Base-by-base conservation (phyloP, 176 grass and related monocot species). In the Miscanthus lutarioriparius region DNA sequence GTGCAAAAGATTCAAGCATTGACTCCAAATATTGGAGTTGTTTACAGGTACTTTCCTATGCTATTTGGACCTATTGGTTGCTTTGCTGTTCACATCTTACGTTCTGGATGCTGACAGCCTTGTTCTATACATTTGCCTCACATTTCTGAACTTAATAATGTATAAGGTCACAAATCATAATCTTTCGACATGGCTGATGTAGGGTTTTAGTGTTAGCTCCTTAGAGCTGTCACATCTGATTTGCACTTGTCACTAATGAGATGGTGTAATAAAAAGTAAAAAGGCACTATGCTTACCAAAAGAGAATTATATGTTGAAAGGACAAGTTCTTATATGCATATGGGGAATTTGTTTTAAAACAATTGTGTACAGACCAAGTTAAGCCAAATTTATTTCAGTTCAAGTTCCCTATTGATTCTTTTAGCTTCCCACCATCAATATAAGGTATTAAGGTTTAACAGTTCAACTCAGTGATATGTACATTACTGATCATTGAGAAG, bases 1-100 rank as follows among this genome's bases (percentile, higher is more conserved):
- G 83, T 86, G 2, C 83, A 90, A 66, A 90, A 90, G 72, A 86
- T 86, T 82, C 88, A 90, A 44, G 22, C 80, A 17, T 64, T 89
- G 83, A 90, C 83, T 62, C 45, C 83, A 63, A 90, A 90, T 51
- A 90, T 86, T 54, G 83, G 83, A 61, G 88, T 90, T 54, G 82
- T 85, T 10, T 89, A 89, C 59, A 89, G 83, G 83, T 89, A 66
- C 7, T 56, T 37, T 40, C 17, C 72, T 40, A 23, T 49, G 64
- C 15, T 72, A 25, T 53, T 41, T 72, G n/a, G 38, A 72, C 38
- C 19, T 70, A n/a, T 70, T 37, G 16, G 28, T 69, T 70, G 35
- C 19, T 38, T 81, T 70, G 2, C 37, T 51, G 64, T 35, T 28
- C 47, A 71, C 33, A 58, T 82, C 79, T 41, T 81, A 32, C 7